Evolutionary conservation across 2,329 filamentous ascomycete genomes (phyloP).

Genomic region (Fusarium coffeatum): DNA sequence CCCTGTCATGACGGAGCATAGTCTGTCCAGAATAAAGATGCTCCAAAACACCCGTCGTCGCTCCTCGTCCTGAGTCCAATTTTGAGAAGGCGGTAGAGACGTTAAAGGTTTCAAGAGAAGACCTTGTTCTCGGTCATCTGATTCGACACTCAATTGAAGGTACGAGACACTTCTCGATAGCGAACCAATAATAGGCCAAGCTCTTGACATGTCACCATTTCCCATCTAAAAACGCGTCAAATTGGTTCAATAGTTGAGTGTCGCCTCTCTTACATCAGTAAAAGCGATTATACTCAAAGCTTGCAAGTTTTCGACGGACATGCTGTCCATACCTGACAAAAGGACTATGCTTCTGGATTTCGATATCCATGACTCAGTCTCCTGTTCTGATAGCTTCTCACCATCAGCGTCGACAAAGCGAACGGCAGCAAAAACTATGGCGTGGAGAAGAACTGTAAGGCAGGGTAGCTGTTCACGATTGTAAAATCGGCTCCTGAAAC

Average conservation of each 20-base stretch:
- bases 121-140: constrained; percentile 28
- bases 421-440: constrained; percentile 39
- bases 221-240: constrained; percentile 40
- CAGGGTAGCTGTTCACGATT: constrained; percentile 33
- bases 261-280: constrained; percentile 22
- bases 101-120: constrained; percentile 5
- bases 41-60: constrained; percentile 51
- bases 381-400: neutral
- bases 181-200: constrained; percentile 49
- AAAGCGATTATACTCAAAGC: constrained; percentile 41
- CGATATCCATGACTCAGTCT: constrained; percentile 24
- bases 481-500: constrained; percentile 36
- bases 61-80: constrained; percentile 51
- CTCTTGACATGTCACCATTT: constrained; percentile 40
- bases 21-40: constrained; percentile 48
- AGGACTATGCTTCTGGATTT: constrained; percentile 36
- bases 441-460: constrained; percentile 28
- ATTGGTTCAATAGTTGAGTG: rapidly evolving
- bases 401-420: constrained; percentile 25
- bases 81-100: constrained; percentile 34
- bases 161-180: constrained; percentile 49
- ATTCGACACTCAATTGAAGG: constrained; percentile 47
- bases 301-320: constrained; percentile 42
- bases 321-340: constrained; percentile 37
- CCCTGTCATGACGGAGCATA: constrained; percentile 38